phyloP scores from a whole-genome alignment of 306 rosid genomes.

The Dryas drummondii region DNA sequence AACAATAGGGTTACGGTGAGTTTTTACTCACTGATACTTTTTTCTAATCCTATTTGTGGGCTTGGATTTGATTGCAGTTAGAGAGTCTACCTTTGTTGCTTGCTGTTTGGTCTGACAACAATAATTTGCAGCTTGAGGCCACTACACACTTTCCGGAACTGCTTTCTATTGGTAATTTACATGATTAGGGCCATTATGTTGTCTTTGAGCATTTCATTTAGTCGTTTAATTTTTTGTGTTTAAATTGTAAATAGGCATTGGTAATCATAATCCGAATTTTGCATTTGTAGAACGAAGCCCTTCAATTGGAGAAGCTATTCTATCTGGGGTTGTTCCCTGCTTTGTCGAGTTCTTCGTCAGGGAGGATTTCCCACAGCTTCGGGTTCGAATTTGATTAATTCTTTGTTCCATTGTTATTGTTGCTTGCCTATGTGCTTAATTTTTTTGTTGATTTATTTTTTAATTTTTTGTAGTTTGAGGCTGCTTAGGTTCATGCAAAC shows the following conservation, averaged over 20 bases:
- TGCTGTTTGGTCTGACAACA: conserved; percentile 67
- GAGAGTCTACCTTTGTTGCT: conserved; percentile 90
- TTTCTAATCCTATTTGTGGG: not conserved
- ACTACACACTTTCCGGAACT: conserved; percentile 85
- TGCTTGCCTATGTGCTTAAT: not conserved
- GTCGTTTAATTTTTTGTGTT: conserved; percentile 5
- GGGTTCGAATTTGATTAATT: conserved; percentile 37
- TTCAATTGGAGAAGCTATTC: conserved; percentile 90
- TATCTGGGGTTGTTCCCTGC: conserved; percentile 86
- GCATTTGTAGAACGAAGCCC: conserved; percentile 70
- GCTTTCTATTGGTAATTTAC: conserved; percentile 67
- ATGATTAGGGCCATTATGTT: not conserved
- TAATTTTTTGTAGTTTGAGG: conserved; percentile 59
- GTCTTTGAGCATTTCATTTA: not conserved
- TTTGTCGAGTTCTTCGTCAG: conserved; percentile 79
- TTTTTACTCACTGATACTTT: not conserved
- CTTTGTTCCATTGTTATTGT: not conserved
- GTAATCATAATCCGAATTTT: not conserved
- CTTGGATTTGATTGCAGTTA: conserved; percentile 48
- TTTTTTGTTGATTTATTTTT: conserved; percentile 13
- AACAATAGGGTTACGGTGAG: not conserved
- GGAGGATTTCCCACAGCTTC: conserved; percentile 90
- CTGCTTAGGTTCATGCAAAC: conserved; percentile 95
- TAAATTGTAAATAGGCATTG: not conserved
- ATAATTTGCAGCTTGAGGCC: conserved; percentile 67